Evolutionary conservation across 1,284 basidiomycete species (phyloP), one percentile per base, ranked within the genome.

Genomic region (Heterobasidion irregulare): DNA sequence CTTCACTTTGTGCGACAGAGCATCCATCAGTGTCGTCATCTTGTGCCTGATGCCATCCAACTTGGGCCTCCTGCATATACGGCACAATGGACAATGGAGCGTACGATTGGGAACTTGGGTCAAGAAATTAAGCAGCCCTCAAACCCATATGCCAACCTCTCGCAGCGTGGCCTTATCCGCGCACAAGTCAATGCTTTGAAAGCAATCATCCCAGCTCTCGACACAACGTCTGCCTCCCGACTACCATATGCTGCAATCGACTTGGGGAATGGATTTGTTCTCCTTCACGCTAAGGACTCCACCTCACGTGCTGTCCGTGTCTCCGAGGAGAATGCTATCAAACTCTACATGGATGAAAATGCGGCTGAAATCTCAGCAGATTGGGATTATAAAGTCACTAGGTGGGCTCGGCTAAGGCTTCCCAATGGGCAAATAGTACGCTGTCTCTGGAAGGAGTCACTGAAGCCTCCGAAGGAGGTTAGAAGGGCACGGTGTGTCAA

Each of bases 11-110:
- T 59, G 1, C 63, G 58, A 0, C 66, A 60, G 26, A 55, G 61
- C 36, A 47, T 67, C 2, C 68, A 69, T 26, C 19, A 26, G 19
- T 52, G 53, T 54, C 1, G 43, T 63, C 2, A 16, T 50, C 67
- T 68, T 50, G 13, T 62, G 1, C 43, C 48, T 6, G 47, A 35
- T 8, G 63, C 67, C 36, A 54, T 47, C 13, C 60, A 61, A 5
- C 19, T 61, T 2, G 65, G 68, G 0, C 64, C 65, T 0, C 55
- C 57, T n/a, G n/a, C 35, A 0, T 38, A 51, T 15, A 57, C 52
- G 10, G 52, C 59, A 0, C 66, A 68, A 52, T 66, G 61, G 57
- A 57, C 62, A 0, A 58, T 67, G 48, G 66, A 69, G 56, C 57
- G 60, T 1, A 55, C 52, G 0, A 68, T 69, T 15, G 66, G 66